phyloP scores from a whole-genome alignment of 164 flowering plant genomes.

The Vitis cinerea region DNA sequence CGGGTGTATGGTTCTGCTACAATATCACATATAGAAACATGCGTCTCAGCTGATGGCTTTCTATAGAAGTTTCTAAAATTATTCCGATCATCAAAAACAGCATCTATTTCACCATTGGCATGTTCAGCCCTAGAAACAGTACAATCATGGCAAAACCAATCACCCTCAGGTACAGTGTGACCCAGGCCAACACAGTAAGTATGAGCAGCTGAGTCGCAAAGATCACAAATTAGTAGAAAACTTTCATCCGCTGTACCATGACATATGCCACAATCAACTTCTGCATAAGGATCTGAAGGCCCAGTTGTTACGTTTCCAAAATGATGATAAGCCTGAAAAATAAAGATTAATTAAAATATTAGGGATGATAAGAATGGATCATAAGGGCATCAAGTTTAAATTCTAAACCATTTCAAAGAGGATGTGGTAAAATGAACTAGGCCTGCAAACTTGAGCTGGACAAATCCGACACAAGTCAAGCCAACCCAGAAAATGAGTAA shows the following conservation, averaged over 20 bases:
- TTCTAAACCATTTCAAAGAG: background rate
- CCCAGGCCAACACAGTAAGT: conserved; percentile 84
- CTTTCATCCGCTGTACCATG: conserved; percentile 41
- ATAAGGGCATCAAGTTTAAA: background rate
- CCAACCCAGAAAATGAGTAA: background rate
- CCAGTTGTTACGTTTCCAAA: conserved; percentile 40
- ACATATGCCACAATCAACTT: conserved; percentile 48
- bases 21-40: conserved; percentile 44
- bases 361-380: background rate
- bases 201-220: conserved; percentile 77
- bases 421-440: background rate
- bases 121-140: conserved; percentile 48
- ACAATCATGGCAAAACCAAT: conserved; percentile 83
- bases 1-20: conserved; percentile 29
- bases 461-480: background rate
- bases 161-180: conserved; percentile 71
- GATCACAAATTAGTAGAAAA: conserved; percentile 70
- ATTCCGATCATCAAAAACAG: background rate
- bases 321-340: conserved; percentile 44
- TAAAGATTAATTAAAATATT: background rate
- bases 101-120: conserved; percentile 19
- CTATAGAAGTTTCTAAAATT: background rate
- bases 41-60: conserved; percentile 6
- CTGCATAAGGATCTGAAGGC: conserved; percentile 50
- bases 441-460: background rate